These are phyloP conservation scores for Juncus inflexus DNA, from an alignment of 176 grass and related monocot genomes.

Conservation along the genomic window DNA sequence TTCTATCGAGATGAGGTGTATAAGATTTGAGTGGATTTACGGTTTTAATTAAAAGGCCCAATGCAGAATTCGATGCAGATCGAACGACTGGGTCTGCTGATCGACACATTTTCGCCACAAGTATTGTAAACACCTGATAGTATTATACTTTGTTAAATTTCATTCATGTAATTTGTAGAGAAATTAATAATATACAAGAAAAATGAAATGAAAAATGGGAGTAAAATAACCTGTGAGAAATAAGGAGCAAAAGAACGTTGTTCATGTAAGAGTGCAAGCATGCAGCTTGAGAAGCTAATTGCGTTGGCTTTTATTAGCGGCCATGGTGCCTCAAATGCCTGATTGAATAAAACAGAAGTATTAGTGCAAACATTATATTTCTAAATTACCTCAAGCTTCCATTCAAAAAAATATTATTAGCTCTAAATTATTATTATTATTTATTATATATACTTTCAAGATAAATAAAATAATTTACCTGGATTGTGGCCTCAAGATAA, in stretches of 20 bases:
- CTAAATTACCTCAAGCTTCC: neutral
- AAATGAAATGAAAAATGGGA: slow-evolving; percentile 16
- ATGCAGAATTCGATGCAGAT: slow-evolving; percentile 62
- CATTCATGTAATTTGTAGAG: neutral
- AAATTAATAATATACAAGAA: neutral
- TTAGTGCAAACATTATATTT: neutral
- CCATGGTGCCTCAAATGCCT: slow-evolving; percentile 97
- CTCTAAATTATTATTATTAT: neutral
- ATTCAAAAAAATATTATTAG: too few species aligned
- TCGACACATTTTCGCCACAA: slow-evolving; percentile 71
- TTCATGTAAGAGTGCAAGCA: slow-evolving; percentile 78
- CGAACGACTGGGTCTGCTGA: slow-evolving; percentile 71
- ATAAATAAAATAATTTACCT: slow-evolving; percentile 64
- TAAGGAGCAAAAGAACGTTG: slow-evolving; percentile 26
- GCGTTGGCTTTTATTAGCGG: slow-evolving; percentile 69
- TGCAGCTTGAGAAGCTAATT: slow-evolving; percentile 36
- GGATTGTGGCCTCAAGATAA: slow-evolving; percentile 31
- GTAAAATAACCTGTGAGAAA: slow-evolving; percentile 50
- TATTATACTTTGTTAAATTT: slow-evolving; percentile 4
- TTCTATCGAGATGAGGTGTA: too few species aligned
- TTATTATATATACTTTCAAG: neutral
- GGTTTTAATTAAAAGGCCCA: slow-evolving; percentile 75
- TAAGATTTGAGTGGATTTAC: slow-evolving; percentile 43
- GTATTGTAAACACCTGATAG: slow-evolving; percentile 63
- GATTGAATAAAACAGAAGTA: slow-evolving; percentile 22